Conservation (phyloP, 768 basidiomycete genomes). For the Trametes elegans region DNA sequence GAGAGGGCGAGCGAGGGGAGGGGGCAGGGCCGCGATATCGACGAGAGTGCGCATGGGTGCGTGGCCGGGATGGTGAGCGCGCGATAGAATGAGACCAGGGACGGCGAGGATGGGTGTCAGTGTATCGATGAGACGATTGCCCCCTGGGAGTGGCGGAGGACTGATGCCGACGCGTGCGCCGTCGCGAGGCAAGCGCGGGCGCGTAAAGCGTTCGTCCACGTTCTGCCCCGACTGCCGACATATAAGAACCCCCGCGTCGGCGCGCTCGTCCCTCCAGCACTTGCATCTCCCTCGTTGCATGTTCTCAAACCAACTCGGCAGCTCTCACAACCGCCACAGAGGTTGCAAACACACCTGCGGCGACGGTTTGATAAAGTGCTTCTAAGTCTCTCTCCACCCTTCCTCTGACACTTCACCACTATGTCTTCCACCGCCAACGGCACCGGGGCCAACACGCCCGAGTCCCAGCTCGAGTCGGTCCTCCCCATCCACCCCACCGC, state of each 20-base stretch:
- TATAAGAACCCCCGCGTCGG: slow-evolving; percentile 6
- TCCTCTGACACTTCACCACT: slow-evolving; percentile 22
- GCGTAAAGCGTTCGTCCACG: background rate
- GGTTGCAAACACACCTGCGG: slow-evolving; percentile 82
- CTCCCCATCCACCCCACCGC: slow-evolving; percentile 83
- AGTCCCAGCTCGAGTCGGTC: slow-evolving; percentile 65
- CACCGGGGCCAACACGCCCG: slow-evolving; percentile 73
- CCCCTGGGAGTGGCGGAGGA: no score
- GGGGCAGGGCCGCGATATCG: background rate
- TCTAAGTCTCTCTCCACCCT: slow-evolving; percentile 18
- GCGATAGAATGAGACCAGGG: background rate
- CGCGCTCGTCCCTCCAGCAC: background rate
- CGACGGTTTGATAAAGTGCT: slow-evolving; percentile 56
- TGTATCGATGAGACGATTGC: background rate
- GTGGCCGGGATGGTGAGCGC: background rate
- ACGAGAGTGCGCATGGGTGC: background rate
- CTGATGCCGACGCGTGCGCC: background rate
- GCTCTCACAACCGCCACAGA: slow-evolving; percentile 85
- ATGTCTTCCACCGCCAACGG: slow-evolving; percentile 25
- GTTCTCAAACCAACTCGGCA: slow-evolving; percentile 94
- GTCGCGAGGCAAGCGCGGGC: background rate
- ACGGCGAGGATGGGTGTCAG: background rate
- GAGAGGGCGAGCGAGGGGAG: background rate
- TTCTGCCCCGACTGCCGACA: background rate
- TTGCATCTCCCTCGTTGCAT: slow-evolving; percentile 50